These are phyloP conservation scores for Aureobasidium melanogenum DNA, from an alignment of 2,329 filamentous ascomycete species.

Conservation along the genomic window DNA sequence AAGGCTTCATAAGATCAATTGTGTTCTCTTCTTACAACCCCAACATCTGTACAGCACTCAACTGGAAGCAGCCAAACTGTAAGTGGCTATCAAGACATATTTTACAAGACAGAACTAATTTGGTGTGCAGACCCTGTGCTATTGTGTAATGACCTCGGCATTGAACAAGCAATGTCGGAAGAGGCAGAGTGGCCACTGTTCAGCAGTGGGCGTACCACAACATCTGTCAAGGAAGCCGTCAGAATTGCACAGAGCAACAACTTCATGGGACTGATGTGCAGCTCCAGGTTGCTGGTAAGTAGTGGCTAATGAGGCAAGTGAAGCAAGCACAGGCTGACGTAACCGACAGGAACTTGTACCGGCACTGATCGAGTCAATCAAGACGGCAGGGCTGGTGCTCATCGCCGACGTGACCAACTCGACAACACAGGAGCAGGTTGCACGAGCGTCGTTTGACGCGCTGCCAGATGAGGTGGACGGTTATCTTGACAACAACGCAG, in stretches of 20 bases:
- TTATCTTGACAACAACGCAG: constrained; percentile 73
- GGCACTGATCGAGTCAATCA: constrained; percentile 84
- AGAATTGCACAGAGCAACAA: constrained; percentile 92
- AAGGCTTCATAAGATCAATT: constrained; percentile 71
- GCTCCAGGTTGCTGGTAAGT: constrained; percentile 73
- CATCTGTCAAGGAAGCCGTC: constrained; percentile 90
- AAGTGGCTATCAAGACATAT: constrained; percentile 24
- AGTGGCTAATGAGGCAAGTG: background rate
- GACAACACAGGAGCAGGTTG: constrained; percentile 24
- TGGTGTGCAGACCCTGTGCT: constrained; percentile 65
- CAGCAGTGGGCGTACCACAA: constrained; percentile 62
- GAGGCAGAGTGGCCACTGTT: constrained; percentile 5
- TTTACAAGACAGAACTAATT: constrained; percentile 14
- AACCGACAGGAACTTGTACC: constrained; percentile 79
- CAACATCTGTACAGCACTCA: constrained; percentile 82
- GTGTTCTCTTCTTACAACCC: constrained; percentile 92
- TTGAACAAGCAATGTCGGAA: constrained; percentile 11
- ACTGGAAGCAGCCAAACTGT: constrained; percentile 99
- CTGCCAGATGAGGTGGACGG: constrained; percentile 81
- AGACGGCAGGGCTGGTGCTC: constrained; percentile 83
- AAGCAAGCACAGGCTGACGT: constrained; percentile 14
- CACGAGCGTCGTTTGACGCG: constrained; percentile 44
- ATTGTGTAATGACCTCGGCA: constrained; percentile 75
- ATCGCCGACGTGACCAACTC: constrained; percentile 66
- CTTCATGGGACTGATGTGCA: constrained; percentile 94